These are phyloP conservation scores for Apiospora kogelbergensis DNA, from an alignment of 2,329 filamentous ascomycete species.

Conservation along the genomic window DNA sequence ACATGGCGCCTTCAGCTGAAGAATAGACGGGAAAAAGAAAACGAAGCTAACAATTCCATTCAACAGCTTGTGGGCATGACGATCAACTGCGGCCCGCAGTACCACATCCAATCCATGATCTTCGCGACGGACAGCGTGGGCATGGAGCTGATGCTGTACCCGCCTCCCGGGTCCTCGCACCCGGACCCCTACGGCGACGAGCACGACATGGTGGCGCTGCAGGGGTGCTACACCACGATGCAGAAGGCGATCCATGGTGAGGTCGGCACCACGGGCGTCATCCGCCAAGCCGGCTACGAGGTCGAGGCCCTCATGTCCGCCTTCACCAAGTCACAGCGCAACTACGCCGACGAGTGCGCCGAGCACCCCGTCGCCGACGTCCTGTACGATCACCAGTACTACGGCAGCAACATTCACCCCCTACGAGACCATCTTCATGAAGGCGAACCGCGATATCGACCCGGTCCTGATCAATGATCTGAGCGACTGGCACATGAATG, in stretches of 20 bases:
- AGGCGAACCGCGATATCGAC: constrained; percentile 34
- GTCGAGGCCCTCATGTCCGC: constrained; percentile 35
- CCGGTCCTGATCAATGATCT: constrained; percentile 25
- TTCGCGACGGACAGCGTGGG: constrained; percentile 38
- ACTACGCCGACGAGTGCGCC: constrained; percentile 25
- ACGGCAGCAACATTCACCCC: constrained; percentile 36
- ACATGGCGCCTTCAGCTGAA: background rate
- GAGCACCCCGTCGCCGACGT: constrained; percentile 24
- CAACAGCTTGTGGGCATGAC: constrained; percentile 38
- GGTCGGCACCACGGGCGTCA: constrained; percentile 29
- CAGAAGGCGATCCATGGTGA: constrained; percentile 31
- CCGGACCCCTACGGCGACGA: constrained; percentile 25
- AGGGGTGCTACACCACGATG: constrained; percentile 29
- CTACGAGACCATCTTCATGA: constrained; percentile 39
- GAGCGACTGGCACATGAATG: constrained; percentile 30
- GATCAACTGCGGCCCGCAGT: constrained; percentile 33
- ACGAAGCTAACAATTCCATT: background rate
- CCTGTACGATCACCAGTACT: constrained; percentile 29
- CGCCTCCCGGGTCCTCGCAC: constrained; percentile 19
- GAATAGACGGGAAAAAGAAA: background rate
- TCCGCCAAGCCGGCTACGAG: constrained; percentile 31
- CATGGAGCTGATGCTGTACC: constrained; percentile 35
- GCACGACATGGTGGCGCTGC: constrained; percentile 27
- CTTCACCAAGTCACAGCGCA: constrained; percentile 22
- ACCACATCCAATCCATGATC: constrained; percentile 39